phyloP scores from a whole-genome alignment of 225 moss, liverwort and hornwort genomes.

The Marchantia polymorpha region DNA sequence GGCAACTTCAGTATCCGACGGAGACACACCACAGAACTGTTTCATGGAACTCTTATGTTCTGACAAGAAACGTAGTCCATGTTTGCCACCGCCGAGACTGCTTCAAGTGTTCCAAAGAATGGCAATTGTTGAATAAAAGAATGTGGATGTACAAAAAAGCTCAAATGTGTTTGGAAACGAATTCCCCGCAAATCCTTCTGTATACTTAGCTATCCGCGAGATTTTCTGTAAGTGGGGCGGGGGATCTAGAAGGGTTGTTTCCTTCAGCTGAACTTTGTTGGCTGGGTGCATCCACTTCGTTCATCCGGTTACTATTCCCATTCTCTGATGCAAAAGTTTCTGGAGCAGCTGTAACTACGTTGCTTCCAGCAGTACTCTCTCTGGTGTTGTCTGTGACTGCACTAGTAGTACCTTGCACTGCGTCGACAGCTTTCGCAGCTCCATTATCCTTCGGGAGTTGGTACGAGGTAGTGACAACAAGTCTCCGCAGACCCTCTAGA shows the following conservation, averaged over 20 bases:
- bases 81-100: neutral
- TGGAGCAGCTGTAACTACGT: neutral
- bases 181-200: neutral
- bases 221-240: neutral
- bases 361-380: slow-evolving; percentile 12
- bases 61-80: too few species aligned
- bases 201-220: neutral
- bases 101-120: neutral
- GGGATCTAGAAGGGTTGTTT: neutral
- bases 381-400: neutral
- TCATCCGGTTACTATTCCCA: slow-evolving; percentile 16
- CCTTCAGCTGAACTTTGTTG: neutral
- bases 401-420: neutral
- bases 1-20: too few species aligned
- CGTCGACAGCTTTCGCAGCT: slow-evolving; percentile 36
- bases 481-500: slow-evolving; percentile 73
- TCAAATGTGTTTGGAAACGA: neutral
- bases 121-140: slow-evolving; percentile 13
- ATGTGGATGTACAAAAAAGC: slow-evolving; percentile 14
- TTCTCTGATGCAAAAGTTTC: slow-evolving; percentile 22
- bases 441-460: slow-evolving; percentile 59
- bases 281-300: neutral
- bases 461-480: slow-evolving; percentile 62
- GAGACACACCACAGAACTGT: too few species aligned
- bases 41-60: too few species aligned